These are phyloP conservation scores for Metschnikowia henanensis DNA, from an alignment of 805 yeast species.

Conservation along the genomic window DNA sequence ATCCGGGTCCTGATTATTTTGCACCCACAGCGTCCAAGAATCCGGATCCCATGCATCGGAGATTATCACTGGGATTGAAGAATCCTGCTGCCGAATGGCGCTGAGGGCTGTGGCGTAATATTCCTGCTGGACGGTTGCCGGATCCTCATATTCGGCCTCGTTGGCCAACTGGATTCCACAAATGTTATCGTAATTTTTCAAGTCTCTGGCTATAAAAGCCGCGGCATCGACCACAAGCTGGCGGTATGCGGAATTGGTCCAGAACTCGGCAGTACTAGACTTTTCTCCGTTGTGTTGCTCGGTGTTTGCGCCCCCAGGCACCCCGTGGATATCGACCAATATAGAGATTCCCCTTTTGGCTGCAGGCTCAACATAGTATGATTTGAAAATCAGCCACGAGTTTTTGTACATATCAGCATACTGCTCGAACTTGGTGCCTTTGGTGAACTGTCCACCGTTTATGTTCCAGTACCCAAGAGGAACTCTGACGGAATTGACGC, in stretches of 20 bases:
- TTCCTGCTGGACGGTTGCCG: conserved; percentile 48
- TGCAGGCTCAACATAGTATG: conserved; percentile 58
- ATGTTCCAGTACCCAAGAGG: conserved; percentile 94
- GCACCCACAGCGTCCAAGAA: conserved; percentile 71
- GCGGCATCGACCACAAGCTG: conserved; percentile 49
- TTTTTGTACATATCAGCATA: conserved; percentile 55
- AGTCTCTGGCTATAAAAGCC: conserved; percentile 61
- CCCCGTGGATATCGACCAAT: conserved; percentile 80
- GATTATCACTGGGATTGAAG: conserved; percentile 65
- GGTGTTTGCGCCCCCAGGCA: conserved; percentile 91
- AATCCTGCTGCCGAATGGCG: conserved; percentile 56
- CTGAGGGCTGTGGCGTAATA: conserved; percentile 68
- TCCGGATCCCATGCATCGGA: conserved; percentile 95
- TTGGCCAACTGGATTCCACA: conserved; percentile 84
- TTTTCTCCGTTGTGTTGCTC: conserved; percentile 79
- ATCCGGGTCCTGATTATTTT: conserved; percentile 30
- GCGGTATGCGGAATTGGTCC: conserved; percentile 48
- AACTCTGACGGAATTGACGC: conserved; percentile 75
- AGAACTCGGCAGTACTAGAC: conserved; percentile 60
- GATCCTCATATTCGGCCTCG: conserved; percentile 68
- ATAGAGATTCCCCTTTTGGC: conserved; percentile 63
- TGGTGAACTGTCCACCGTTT: conserved; percentile 56
- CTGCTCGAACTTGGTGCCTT: conserved; percentile 61
- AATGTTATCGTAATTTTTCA: conserved; percentile 60
- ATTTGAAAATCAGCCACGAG: conserved; percentile 71